Base-by-base conservation (phyloP, 257 asterid genomes). In the Solanum rostratum region DNA sequence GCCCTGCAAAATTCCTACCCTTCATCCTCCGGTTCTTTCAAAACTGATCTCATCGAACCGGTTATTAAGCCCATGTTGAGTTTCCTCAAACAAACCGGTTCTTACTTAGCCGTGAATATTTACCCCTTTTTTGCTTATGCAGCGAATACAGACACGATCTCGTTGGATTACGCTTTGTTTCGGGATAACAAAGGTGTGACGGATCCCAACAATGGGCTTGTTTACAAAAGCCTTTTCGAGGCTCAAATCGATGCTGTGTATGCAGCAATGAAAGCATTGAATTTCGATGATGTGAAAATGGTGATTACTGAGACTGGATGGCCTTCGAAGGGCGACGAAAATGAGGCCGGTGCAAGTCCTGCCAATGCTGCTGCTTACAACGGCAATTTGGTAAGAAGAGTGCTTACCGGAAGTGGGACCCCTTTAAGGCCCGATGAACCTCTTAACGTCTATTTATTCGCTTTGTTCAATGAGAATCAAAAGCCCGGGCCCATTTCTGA, bases 191-290 rank as follows among this genome's bases (percentile, higher is more conserved):
- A 90, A 46, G 93, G 95, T 65, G 90, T 82, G 45, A 86, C 84
- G 3, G 97, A 96, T 80, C 85, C 97, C 0, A 90, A 89, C 18
- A 96, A 90, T 55, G 98, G 98, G 20, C 91, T 94, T 0, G 88
- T 90, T 9, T 94, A 96, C 52, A 92, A 87, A 16, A 92, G 82
- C 90, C 78, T 96, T 0, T 83, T 96, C 18, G 99, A 96, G 0
- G 99, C 98, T 81, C 98, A 94, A 37, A 79, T 92, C 62, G 99
- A 96, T 91, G 97, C 99, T 54, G 98, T 92, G 7, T 94, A 29
- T 79, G 93, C 99, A 0, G 98, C 98, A 0, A 90, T 92, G 95
- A 71, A 80, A 8, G 92, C 92, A 1, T 5, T 90, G 6, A 88
- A 89, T 9, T 93, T 88, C 84, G 54, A 84, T 82, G 95, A 92